Percentiles rank a stretch among this genome's conserved stretches.
Conservation (phyloP, 2,329 filamentous ascomycete genomes). For the Didymella arachidicola region DNA sequence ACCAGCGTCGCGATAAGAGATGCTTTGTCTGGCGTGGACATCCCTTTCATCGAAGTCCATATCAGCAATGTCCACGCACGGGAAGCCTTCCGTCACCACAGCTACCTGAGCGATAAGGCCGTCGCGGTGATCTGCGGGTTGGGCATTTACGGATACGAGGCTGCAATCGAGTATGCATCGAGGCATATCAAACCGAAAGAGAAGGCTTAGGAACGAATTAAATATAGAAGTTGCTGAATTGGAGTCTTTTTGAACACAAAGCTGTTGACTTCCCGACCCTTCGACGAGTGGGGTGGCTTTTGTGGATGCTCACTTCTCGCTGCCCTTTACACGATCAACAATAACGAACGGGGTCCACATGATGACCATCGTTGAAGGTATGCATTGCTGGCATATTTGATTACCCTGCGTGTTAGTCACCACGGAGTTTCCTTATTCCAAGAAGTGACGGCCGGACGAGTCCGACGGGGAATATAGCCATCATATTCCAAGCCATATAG, state of each 20-base stretch:
- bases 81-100: slow-evolving; percentile 73
- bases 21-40: slow-evolving; percentile 70
- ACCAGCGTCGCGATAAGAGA: slow-evolving; percentile 80
- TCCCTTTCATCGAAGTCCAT: slow-evolving; percentile 82
- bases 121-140: slow-evolving; percentile 75
- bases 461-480: too few relatives aligned
- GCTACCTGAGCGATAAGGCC: slow-evolving; percentile 78
- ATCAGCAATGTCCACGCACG: slow-evolving; percentile 76
- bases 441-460: too few relatives aligned
- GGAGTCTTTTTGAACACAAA: too few relatives aligned
- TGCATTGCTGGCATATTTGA: neutral
- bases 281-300: neutral
- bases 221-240: too few relatives aligned
- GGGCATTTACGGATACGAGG: slow-evolving; percentile 57
- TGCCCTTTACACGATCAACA: neutral
- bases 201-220: slow-evolving; percentile 4
- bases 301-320: neutral
- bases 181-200: slow-evolving; percentile 40
- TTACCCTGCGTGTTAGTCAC: too few relatives aligned
- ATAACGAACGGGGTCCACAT: neutral
- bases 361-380: neutral
- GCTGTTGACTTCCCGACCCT: too few relatives aligned
- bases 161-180: slow-evolving; percentile 55
- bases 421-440: too few relatives aligned
- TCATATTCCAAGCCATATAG: too few relatives aligned